A percentile compares a stretch with the other conserved stretches of the same genome.
These are phyloP conservation scores for Pythium oligandrum DNA, from an alignment of 352 stramenopile genomes.

Conservation along the genomic window DNA sequence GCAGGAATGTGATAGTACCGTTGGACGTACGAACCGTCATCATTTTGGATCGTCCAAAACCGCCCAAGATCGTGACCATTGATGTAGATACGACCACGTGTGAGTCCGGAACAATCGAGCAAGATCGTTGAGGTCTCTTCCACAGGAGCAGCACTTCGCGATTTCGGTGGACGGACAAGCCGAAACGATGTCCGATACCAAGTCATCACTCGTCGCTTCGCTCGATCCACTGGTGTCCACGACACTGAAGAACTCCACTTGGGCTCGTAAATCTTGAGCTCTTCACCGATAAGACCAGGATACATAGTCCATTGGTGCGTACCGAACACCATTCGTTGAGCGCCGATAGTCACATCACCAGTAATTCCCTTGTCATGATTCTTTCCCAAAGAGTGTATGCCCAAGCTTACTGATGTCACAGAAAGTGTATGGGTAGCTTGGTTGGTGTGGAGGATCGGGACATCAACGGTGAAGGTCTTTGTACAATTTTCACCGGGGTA, in stretches of 20 bases:
- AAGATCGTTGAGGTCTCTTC: conserved; percentile 42
- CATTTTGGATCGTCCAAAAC: conserved; percentile 56
- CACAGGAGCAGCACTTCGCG: conserved; percentile 7
- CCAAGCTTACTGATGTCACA: conserved; percentile 55
- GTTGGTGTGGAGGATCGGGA: conserved; percentile 23
- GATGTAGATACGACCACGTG: conserved; percentile 49
- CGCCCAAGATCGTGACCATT: conserved; percentile 67
- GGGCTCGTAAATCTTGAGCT: conserved; percentile 50
- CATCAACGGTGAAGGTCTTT: conserved; percentile 33
- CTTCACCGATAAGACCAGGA: conserved; percentile 50
- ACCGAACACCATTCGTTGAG: conserved; percentile 18
- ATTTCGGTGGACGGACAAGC: conserved; percentile 13
- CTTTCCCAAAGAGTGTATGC: conserved; percentile 44
- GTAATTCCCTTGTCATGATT: conserved; percentile 58
- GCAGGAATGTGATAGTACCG: conserved; percentile 60
- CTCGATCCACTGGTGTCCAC: conserved; percentile 24
- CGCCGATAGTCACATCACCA: conserved; percentile 39
- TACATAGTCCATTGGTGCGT: conserved; percentile 47
- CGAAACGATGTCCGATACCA: conserved; percentile 55
- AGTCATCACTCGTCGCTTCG: conserved; percentile 23
- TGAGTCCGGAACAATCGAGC: conserved; percentile 52
- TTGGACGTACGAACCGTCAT: conserved; percentile 45
- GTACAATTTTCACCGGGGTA: conserved; percentile 54
- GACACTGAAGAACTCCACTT: conserved; percentile 43
- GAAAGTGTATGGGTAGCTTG: conserved; percentile 22